Base-by-base conservation (phyloP, 495 filamentous ascomycete genomes). In the Hypoxylon rickii region DNA sequence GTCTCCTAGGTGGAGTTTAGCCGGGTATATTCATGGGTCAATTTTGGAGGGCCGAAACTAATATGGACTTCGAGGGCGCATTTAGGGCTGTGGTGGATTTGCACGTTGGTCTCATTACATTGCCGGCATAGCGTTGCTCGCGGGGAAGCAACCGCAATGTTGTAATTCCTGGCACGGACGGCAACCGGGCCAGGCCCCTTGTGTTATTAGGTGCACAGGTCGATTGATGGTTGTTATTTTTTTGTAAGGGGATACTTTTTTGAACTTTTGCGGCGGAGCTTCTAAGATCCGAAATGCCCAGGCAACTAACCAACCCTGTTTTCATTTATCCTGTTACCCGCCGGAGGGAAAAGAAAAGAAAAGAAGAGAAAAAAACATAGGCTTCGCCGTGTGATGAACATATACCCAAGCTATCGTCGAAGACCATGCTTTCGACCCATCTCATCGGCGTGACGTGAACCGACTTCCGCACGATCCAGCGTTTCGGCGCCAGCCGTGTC, bases 271-370 rank as follows among this genome's bases (percentile, higher is more conserved):
- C 47, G 37, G 39, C 39, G 58, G 52, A 56, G 33, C 45, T 48
- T 48, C 29, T 45, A 62, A 62, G 58, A 62, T 56, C 52, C 37
- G 47, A 55, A 56, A 44, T 56, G 52, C 58, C 42, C 58, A 62
- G 58, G 52, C 56, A 55, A 55, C 4, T 4, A 29, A 29, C 4
- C 4, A 29, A 29, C 4, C 32, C 33, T 33, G 52, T 49, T 34
- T 34, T 22, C 47, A 51, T 51, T 47, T 51, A 51, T 42, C 32
- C 18, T 45, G 16, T 36, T 12, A 10, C 12, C 4, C 3, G n/a
- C 13, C 12, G 32, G 32, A 6, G 32, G 32, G 32, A 12, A 38
- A 16, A 29, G 37, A 49, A 45, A 29, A 17, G 36, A 38, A 43
- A 18, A 47, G 46, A 44, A 29, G 24, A 10, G 24, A 4, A 29